A percentile compares a stretch with the other conserved stretches of the same genome.
Evolutionary conservation across 345 rosid genomes (phyloP).

Genomic region (Lenwebbia sp.): DNA sequence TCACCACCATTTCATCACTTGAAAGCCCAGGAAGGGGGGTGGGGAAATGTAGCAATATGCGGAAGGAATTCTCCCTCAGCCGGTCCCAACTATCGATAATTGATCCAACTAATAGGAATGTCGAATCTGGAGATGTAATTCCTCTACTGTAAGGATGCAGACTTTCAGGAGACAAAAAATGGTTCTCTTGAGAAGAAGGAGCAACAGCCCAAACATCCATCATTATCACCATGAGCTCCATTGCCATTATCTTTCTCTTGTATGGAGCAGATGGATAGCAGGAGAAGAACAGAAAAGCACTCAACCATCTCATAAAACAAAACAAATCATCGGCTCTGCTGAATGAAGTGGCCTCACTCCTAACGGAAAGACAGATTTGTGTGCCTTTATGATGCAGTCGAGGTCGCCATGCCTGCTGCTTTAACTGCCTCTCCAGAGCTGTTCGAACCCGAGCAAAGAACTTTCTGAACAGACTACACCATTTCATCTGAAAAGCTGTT

Average conservation of each 20-base stretch:
- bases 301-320: constrained; percentile 83
- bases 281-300: constrained; percentile 69
- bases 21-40: constrained; percentile 91
- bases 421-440: constrained; percentile 81
- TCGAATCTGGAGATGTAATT: constrained; percentile 62
- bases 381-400: constrained; percentile 4
- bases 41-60: constrained; percentile 77
- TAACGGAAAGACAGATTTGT: constrained; percentile 11
- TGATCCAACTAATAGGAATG: constrained; percentile 74
- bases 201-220: constrained; percentile 68
- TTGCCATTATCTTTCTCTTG: constrained; percentile 92
- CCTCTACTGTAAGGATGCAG: constrained; percentile 57
- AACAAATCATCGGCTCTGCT: constrained; percentile 62
- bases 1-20: constrained; percentile 54
- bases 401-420: constrained; percentile 69
- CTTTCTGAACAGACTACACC: constrained; percentile 89
- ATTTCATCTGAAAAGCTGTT: constrained; percentile 95
- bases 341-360: constrained; percentile 19
- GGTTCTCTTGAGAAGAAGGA: constrained; percentile 33
- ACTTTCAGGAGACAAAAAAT: constrained; percentile 21
- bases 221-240: constrained; percentile 77
- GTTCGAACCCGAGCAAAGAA: constrained; percentile 85
- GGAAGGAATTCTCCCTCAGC: constrained; percentile 82
- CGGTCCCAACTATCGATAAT: constrained; percentile 97
- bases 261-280: constrained; percentile 97